Percentiles rank a stretch among this genome's conserved stretches.
phyloP scores from a whole-genome alignment of 2,329 filamentous ascomycete species.

The Pseudogymnoascus sp. region DNA sequence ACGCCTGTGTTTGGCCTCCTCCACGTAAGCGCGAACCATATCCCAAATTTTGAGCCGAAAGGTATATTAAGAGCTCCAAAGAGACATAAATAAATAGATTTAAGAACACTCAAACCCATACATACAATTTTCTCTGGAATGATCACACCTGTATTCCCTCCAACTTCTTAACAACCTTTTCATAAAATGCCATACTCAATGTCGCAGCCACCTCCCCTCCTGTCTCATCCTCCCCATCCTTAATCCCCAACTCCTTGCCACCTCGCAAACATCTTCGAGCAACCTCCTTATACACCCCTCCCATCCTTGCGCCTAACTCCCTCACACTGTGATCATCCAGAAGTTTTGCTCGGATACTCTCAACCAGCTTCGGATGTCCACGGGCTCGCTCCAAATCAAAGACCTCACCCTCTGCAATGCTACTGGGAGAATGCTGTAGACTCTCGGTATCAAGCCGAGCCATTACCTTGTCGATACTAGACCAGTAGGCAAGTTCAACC shows the following conservation, averaged over 20 bases:
- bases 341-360: constrained; percentile 30
- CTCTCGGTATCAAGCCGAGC: not conserved
- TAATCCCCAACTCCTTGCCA: constrained; percentile 30
- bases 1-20: not conserved
- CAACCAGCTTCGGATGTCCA: constrained; percentile 33
- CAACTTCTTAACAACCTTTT: constrained; percentile 38
- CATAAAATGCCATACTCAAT: constrained; percentile 36
- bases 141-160: constrained; percentile 23
- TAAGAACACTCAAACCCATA: not conserved
- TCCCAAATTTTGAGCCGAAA: not conserved
- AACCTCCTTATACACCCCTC: constrained; percentile 34
- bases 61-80: not conserved
- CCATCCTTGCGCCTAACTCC: constrained; percentile 33
- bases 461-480: constrained; percentile 37
- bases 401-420: not conserved
- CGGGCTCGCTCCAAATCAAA: constrained; percentile 32
- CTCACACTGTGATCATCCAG: constrained; percentile 27
- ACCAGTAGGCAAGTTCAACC: constrained; percentile 47
- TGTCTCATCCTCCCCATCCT: constrained; percentile 34
- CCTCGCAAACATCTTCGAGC: constrained; percentile 33
- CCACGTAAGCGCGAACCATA: not conserved
- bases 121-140: not conserved
- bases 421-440: not conserved
- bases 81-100: not conserved
- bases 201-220: constrained; percentile 33